Base-by-base conservation (phyloP, 371 early-diverging fungal genomes). In the Syncephalastrum racemosum region DNA sequence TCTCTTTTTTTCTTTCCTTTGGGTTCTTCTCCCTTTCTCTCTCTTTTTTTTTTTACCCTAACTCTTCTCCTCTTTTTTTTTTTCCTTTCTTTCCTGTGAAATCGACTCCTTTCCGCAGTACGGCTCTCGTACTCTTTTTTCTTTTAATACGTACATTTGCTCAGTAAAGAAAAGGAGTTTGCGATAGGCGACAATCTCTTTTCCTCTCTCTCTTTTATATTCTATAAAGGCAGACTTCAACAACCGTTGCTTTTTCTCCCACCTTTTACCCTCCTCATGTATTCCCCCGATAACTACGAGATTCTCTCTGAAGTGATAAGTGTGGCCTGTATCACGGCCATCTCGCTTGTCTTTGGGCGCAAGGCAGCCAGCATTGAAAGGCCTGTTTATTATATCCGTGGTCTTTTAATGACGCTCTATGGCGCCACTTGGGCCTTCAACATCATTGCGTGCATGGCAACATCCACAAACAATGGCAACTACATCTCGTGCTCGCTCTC, bases 391-490 rank as follows among this genome's bases (percentile, higher is more conserved):
- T 83, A 83, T 54, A 65, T 77, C 3, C 77, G 79, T 20, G 68
- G 66, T 31, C 55, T 83, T 16, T 57, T 81, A 10, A 58, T 80
- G 3, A 39, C 66, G 0, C 56, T 80, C 16, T 81, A 79, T 49
- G 60, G 64, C 12, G 18, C 73, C 6, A 66, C 78, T 3, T 83
- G 82, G 84, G 71, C 73, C 15, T 79, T 77, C 59, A 67, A 75
- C 31, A 51, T 81, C 16, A 68, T 80, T 44, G 67, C 77, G 1
- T 78, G 80, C 46, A 77, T 81, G 74, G 52, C 77, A 43, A 73
- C 71, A 31, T 79, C 79, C 56, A 79, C 80, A 52, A 81, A 83
- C 59, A 78, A 83, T 50, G 77, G 74, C 51, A 83, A 83, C 22
- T 51, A 46, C 12, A 48, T 78, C 36, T 81, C 81, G 14, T 83